A percentile compares a stretch with the other conserved stretches of the same genome.
Evolutionary conservation across 345 rosid genomes (phyloP).

Genomic region (Hevea brasiliensis): DNA sequence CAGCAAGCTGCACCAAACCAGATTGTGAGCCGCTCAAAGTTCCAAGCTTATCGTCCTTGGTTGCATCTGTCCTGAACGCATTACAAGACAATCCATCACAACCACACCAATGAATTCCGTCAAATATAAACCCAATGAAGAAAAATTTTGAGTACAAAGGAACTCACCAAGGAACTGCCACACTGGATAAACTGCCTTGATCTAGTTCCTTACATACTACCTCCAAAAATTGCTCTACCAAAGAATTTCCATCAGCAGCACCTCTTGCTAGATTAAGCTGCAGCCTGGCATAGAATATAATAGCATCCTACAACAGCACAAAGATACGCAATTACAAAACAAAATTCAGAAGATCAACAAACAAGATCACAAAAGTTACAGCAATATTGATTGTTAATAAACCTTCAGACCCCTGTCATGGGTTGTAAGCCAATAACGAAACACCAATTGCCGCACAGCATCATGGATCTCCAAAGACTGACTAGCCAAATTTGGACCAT

Average conservation of each 20-base stretch:
- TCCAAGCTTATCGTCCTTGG: slow-evolving; percentile 75
- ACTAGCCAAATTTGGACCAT: slow-evolving; percentile 87
- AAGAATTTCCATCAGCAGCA: slow-evolving; percentile 47
- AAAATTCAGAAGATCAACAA: slow-evolving; percentile 7
- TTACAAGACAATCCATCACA: slow-evolving; percentile 18
- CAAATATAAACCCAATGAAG: not conserved
- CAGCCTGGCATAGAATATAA: slow-evolving; percentile 66
- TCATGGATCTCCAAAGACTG: slow-evolving; percentile 64
- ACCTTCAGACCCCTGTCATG: slow-evolving; percentile 83
- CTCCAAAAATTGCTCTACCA: slow-evolving; percentile 78
- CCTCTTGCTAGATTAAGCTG: slow-evolving; percentile 71
- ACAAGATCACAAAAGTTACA: slow-evolving; percentile 6
- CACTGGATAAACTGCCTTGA: slow-evolving; percentile 53
- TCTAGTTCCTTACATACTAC: slow-evolving; percentile 82
- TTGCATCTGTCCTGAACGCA: slow-evolving; percentile 61
- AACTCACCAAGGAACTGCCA: slow-evolving; percentile 52
- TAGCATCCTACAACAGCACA: slow-evolving; percentile 59
- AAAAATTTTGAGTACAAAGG: slow-evolving; percentile 7
- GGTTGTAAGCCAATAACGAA: slow-evolving; percentile 68
- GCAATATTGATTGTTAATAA: slow-evolving; percentile 13
- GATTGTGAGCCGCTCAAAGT: slow-evolving; percentile 56
- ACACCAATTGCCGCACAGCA: slow-evolving; percentile 58
- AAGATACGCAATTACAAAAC: not conserved
- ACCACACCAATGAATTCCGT: slow-evolving; percentile 10
- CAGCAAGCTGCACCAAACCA: slow-evolving; percentile 77